Percentiles rank a stretch among this genome's conserved stretches.
Evolutionary conservation across 768 basidiomycete species (phyloP).

Genomic region (Suillus placidus): DNA sequence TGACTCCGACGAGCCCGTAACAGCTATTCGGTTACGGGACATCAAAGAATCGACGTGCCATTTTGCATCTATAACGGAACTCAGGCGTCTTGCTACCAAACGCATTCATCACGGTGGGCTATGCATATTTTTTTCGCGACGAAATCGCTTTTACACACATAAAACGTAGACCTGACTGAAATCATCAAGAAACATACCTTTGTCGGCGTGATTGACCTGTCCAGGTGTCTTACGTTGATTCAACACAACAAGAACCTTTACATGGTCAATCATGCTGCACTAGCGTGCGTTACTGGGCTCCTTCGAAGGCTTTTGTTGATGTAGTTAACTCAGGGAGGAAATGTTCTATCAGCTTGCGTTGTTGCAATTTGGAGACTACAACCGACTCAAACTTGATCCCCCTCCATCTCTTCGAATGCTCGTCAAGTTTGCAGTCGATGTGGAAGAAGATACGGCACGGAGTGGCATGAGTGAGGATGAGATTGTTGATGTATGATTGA

Average conservation of each 20-base stretch:
- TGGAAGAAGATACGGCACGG: conserved; percentile 50
- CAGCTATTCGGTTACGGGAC: conserved; percentile 42
- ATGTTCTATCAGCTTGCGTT: conserved; percentile 93
- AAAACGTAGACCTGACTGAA: conserved; percentile 68
- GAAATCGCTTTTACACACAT: background rate
- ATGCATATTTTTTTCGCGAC: background rate
- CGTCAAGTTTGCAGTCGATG: conserved; percentile 79
- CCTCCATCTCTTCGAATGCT: conserved; percentile 73
- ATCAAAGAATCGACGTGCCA: conserved; percentile 78
- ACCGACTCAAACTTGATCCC: conserved; percentile 79
- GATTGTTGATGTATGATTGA: conserved; percentile 66
- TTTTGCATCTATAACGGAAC: conserved; percentile 69
- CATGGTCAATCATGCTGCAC: conserved; percentile 79
- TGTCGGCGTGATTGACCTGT: conserved; percentile 85
- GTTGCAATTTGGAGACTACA: conserved; percentile 86
- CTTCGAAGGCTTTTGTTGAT: conserved; percentile 3
- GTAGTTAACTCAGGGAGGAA: conserved; percentile 64
- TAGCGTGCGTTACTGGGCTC: conserved; percentile 62
- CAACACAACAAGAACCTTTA: conserved; percentile 90
- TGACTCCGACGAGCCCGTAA: conserved; percentile 25
- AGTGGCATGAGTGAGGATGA: conserved; percentile 58
- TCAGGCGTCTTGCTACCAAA: conserved; percentile 63
- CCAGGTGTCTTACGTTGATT: conserved; percentile 74
- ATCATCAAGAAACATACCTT: conserved; percentile 88
- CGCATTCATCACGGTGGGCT: conserved; percentile 70